These are phyloP conservation scores for Trichoderma sp. DNA, from an alignment of 2,329 filamentous ascomycete species.

Conservation along the genomic window DNA sequence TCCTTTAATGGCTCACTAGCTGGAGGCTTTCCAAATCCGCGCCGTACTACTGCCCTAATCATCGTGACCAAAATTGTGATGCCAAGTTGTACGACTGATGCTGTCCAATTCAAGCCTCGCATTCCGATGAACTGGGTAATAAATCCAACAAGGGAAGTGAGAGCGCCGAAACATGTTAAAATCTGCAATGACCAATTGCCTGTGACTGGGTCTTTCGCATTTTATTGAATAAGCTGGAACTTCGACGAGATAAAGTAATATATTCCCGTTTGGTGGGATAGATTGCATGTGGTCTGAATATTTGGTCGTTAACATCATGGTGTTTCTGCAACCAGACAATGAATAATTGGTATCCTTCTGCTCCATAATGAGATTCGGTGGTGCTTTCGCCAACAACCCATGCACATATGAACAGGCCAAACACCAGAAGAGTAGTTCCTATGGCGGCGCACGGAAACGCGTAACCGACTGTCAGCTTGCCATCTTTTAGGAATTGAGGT, in stretches of 20 bases:
- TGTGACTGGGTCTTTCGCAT: background rate
- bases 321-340: conserved; percentile 31
- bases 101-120: conserved; percentile 4
- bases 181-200: background rate
- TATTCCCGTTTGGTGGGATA: background rate
- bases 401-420: conserved; percentile 31
- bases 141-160: conserved; percentile 27
- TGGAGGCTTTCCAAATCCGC: background rate
- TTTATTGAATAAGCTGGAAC: background rate
- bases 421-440: conserved; percentile 29
- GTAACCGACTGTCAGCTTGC: conserved; percentile 14
- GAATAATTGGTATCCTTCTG: background rate
- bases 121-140: conserved; percentile 30
- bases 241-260: background rate
- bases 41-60: background rate
- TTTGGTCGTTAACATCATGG: background rate
- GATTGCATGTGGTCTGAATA: background rate
- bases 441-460: conserved; percentile 27
- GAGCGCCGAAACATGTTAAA: background rate
- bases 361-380: conserved; percentile 23
- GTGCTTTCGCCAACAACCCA: conserved; percentile 34
- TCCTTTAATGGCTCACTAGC: background rate
- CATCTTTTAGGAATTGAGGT: background rate
- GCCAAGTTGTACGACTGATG: background rate
- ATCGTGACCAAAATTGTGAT: background rate